Base-by-base conservation (phyloP, 805 yeast species). In the Tetrapisispora phaffii region DNA sequence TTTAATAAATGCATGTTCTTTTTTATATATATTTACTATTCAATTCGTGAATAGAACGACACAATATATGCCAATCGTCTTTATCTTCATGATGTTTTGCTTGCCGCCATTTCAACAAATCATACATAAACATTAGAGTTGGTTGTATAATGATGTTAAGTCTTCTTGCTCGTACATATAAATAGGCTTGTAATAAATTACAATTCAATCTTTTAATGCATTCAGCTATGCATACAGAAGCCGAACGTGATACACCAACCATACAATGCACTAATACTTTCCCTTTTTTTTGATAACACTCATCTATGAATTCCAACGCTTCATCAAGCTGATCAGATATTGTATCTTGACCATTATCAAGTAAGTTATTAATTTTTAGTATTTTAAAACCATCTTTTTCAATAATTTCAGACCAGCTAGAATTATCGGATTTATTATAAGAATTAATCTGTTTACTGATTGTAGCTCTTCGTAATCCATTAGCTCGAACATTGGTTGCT, bases 121-220 rank as follows among this genome's bases (percentile, higher is more conserved):
- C 97, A 62, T 87, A 90, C 87, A 88, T 84, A 59, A 90, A 81
- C 60, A 90, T 76, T 59, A 90, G 69, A 60, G 88, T 90, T 13
- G 97, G 97, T 63, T 90, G 97, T 50, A 90, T 90, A 28, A 90
- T 86, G 47, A 90, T 89, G 62, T 90, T 90, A 56, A 90, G 72
- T 44, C 97, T 70, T 42, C 96, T 71, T 3, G 87, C 96, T 35
- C 97, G 72, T n/a, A 88, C 96, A 65, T 72, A 87, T 36, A 89
- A 65, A 57, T 89, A 90, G 0, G 97, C 96, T 28, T 80, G 70
- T 2, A 93, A 80, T 24, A 90, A 66, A 36, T 78, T 76, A 44
- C 86, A 67, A 15, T 75, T 66, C 21, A 84, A 65, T 34, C 95
- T 66, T 52, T 77, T 76, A 96, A 90, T 89, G 33, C 86, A 90